Evolutionary conservation across 208 protist genomes (phyloP), one percentile per base, ranked within the genome.

Genomic region (Naegleria lovaniensis): DNA sequence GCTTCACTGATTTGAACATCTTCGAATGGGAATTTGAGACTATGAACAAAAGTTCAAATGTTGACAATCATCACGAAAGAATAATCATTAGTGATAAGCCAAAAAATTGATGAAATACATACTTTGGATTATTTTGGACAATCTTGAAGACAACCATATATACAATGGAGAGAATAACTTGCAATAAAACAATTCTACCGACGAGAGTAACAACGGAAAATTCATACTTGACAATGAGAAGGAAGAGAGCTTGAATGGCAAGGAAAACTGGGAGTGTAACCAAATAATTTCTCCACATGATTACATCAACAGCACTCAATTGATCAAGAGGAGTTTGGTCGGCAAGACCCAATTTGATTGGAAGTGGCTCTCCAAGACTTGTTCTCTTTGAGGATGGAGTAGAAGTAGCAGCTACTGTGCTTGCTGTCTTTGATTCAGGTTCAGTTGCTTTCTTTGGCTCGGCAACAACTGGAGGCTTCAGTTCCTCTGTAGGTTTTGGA

Each of bases 201-300:
- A 89, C 25, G 0, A 89, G 29, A n/a, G 43, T 89, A 5, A 67
- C 36, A 25, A 89, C 48, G 40, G 48, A n/a, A n/a, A 67, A 89
- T 67, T 89, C n/a, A 67, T 89, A 89, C 16, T 29, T 41, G 13
- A 2, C 3, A 22, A 89, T 41, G 39, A 89, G 85, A 16, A 67
- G 4, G n/a, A 55, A 89, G 22, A 67, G 36, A 40, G 85, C 85
- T 36, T 89, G 85, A n/a, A 58, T 22, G 9, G 36, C 5, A 11
- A 89, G 6, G n/a, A 75, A 89, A 3, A 67, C 2, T 36, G 36
- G 13, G 3, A 55, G 3, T 22, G 85, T 38, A 11, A 89, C 41
- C 36, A 41, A 89, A 5, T 40, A 38, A 40, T 89, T 89, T 89
- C 85, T 89, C 85, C 85, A 89, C 48, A 89, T 51, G 15, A 89